Base-by-base conservation (phyloP, 1,284 basidiomycete genomes). In the Sporisorium graminicola region DNA sequence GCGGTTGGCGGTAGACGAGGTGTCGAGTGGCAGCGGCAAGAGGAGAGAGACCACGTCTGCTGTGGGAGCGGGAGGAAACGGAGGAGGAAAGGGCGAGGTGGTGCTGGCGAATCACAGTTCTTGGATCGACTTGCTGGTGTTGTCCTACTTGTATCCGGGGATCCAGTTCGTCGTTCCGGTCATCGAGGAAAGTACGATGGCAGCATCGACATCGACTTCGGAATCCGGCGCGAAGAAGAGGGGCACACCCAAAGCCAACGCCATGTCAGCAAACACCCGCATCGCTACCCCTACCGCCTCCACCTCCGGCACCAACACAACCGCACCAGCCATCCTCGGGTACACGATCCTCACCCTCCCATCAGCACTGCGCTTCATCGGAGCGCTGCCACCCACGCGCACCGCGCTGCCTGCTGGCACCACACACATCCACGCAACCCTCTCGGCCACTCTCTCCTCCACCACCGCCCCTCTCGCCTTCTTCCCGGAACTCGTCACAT, bases 21-120 rank as follows among this genome's bases (percentile, higher is more conserved):
- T 37, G 10, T 26, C 31, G 16, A n/a, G n/a, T 35, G 13, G 31
- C 26, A 24, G 35, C 22, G 26, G 33, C 24, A 22, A 22, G 10
- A 20, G n/a, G 5, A 20, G 47, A 8, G 35, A 10, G 1, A 37
- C 10, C 18, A 8, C 20, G 44, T 5, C 43, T 57, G n/a, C 46
- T 61, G n/a, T 5, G 0, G 70, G 60, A 68, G 26, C 9, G 0
- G 70, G 58, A 35, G 62, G 44, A 26, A 76, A 65, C 0, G n/a
- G n/a, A n/a, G n/a, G n/a, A n/a, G 22, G 44, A 10, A 71, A 66
- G 26, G 80, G 81, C 12, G 82, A 83, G 61, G 2, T 85, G 22
- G 77, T 86, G 47, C 20, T 86, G 27, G 51, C 78, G 7, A 86
- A 86, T 42, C 78, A 76, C n/a, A 78, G 79, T 0, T 78, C 74